These are phyloP conservation scores for Podochytrium sp. DNA, from an alignment of 192 early-diverging fungal species.

Conservation along the genomic window DNA sequence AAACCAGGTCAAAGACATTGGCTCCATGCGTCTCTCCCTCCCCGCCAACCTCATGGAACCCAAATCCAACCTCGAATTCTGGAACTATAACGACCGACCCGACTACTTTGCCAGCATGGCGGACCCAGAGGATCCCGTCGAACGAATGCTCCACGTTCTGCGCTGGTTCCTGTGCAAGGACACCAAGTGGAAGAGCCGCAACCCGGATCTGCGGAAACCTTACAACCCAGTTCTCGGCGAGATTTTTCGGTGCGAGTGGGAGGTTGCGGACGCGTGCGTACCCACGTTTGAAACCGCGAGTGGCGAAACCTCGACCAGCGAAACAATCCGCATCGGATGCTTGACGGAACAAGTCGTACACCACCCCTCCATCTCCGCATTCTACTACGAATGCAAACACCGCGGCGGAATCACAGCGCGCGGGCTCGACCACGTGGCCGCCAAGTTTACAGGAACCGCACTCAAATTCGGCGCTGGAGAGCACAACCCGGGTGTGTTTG, in stretches of 20 bases:
- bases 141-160: constrained; percentile 71
- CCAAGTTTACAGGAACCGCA: constrained; percentile 75
- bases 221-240: constrained; percentile 96
- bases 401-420: constrained; percentile 60
- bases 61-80: constrained; percentile 70
- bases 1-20: constrained; percentile 63
- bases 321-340: constrained; percentile 72
- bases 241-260: constrained; percentile 83
- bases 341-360: constrained; percentile 93
- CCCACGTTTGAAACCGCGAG: constrained; percentile 6
- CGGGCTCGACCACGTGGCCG: constrained; percentile 74
- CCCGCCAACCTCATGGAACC: constrained; percentile 75
- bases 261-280: background rate
- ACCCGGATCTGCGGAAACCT: constrained; percentile 89
- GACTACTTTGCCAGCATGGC: constrained; percentile 70
- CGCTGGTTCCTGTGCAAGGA: constrained; percentile 77
- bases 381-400: constrained; percentile 63
- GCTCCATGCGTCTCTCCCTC: constrained; percentile 65
- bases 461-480: constrained; percentile 70
- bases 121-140: constrained; percentile 63
- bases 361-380: constrained; percentile 89
- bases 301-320: background rate
- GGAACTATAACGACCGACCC: constrained; percentile 79
- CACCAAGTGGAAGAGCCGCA: constrained; percentile 57
- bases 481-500: constrained; percentile 67